Conservation (phyloP, 139 green algal genomes). For the Auxenochlorella pyrenoidosa region DNA sequence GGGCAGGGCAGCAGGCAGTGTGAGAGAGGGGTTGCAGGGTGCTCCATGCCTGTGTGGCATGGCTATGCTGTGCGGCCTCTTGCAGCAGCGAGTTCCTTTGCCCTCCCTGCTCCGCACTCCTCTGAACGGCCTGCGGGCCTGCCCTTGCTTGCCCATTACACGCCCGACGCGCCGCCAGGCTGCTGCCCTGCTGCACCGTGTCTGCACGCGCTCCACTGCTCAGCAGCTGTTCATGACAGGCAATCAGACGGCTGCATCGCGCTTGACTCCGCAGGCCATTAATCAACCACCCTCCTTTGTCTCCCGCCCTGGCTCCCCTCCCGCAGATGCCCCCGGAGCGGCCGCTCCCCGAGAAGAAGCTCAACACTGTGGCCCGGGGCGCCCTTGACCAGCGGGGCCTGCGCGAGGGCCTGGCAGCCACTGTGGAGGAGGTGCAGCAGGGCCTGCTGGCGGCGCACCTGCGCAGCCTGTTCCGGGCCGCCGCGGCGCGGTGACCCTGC, state of each 20-base stretch:
- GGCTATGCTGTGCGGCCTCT: not conserved
- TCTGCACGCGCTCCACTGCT: no score
- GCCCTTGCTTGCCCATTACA: no score
- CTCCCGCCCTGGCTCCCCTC: not conserved
- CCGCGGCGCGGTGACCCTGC: not conserved
- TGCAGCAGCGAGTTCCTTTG: not conserved
- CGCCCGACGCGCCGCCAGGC: no score
- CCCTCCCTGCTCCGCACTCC: not conserved
- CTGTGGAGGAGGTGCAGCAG: conserved; percentile 1
- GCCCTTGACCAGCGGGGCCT: not conserved
- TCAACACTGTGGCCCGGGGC: not conserved
- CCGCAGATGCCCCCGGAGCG: conserved; percentile 19
- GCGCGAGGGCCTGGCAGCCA: not conserved
- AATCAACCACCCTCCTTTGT: no score
- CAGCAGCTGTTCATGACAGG: no score
- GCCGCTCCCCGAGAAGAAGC: conserved; percentile 20
- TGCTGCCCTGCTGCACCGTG: no score
- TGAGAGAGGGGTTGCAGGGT: no score
- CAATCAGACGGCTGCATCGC: no score
- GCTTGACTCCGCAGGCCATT: no score
- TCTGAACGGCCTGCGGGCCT: no score
- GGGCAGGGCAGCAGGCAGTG: no score
- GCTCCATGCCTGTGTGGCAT: no score
- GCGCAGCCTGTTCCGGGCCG: not conserved
- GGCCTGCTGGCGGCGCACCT: not conserved